phyloP scores from a whole-genome alignment of 257 asterid genomes.

The Leonotis leonurus region DNA sequence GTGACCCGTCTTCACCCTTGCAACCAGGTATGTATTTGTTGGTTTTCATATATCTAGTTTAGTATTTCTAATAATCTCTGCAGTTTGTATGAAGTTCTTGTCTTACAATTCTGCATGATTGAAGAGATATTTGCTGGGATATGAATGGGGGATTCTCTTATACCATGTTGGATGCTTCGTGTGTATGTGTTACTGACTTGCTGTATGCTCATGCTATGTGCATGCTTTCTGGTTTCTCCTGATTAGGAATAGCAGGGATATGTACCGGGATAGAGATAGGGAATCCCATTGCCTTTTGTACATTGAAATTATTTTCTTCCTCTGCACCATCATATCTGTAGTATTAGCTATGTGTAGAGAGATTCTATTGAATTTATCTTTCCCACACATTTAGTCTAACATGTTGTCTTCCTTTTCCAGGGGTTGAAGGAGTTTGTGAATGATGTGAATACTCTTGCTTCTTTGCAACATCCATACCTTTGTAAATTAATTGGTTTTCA shows the following conservation, averaged over 20 bases:
- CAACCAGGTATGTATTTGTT: slow-evolving; percentile 45
- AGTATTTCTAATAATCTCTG: not conserved
- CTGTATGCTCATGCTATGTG: not conserved
- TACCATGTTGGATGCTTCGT: not conserved
- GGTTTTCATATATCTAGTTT: not conserved
- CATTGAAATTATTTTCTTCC: not conserved
- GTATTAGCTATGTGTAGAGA: not conserved
- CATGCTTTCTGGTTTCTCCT: not conserved
- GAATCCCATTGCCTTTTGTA: not conserved
- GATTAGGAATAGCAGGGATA: not conserved
- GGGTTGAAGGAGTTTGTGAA: slow-evolving; percentile 76
- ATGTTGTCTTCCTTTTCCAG: slow-evolving; percentile 31
- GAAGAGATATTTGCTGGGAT: not conserved
- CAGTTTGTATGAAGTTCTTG: not conserved
- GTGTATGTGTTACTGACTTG: not conserved
- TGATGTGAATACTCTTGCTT: slow-evolving; percentile 70
- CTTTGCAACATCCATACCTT: slow-evolving; percentile 68
- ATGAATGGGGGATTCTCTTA: not conserved
- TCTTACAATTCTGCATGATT: not conserved
- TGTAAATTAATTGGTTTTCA: slow-evolving; percentile 85
- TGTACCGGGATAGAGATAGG: not conserved
- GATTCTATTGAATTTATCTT: not conserved
- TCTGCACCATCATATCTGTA: not conserved
- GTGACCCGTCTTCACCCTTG: slow-evolving; percentile 77
- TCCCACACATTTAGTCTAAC: not conserved